phyloP scores from a whole-genome alignment of 176 grass and related monocot genomes.

The Oryza australiensis region DNA sequence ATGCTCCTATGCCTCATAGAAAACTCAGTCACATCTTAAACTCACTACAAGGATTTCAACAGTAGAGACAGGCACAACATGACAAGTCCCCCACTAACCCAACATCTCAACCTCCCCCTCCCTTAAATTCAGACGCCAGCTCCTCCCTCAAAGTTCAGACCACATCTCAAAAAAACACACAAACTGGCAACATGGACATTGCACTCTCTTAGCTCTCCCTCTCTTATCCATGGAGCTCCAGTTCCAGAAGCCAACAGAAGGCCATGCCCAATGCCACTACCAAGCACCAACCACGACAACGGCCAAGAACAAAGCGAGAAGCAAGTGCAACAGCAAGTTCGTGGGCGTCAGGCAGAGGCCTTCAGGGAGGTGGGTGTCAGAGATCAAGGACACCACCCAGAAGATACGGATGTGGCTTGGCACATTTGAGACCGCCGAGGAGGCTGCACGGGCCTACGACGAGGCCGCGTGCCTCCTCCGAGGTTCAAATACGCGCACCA shows the following conservation, averaged over 20 bases:
- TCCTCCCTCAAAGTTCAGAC: constrained; percentile 29
- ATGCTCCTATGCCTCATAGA: constrained; percentile 32
- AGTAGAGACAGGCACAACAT: constrained; percentile 28
- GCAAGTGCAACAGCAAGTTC: constrained; percentile 45
- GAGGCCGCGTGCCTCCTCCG: constrained; percentile 68
- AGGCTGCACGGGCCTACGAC: constrained; percentile 59
- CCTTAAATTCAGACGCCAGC: constrained; percentile 49
- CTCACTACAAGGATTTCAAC: constrained; percentile 38
- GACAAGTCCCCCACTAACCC: constrained; percentile 44
- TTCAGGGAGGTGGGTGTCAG: constrained; percentile 65
- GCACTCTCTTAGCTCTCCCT: background rate
- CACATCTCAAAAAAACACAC: background rate
- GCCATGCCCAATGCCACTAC: constrained; percentile 33
- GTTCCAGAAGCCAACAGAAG: constrained; percentile 45
- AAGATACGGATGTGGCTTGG: constrained; percentile 74
- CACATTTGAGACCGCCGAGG: constrained; percentile 71
- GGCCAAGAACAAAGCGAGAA: constrained; percentile 25
- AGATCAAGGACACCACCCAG: constrained; percentile 74
- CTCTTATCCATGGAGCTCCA: constrained; percentile 51
- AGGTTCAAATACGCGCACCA: constrained; percentile 68
- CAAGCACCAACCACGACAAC: background rate
- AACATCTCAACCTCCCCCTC: background rate
- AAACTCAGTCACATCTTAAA: constrained; percentile 49
- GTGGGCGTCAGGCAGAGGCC: constrained; percentile 62
- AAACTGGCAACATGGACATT: background rate